phyloP scores from a whole-genome alignment of 306 rosid genomes.

The Citrullus colocynthis region DNA sequence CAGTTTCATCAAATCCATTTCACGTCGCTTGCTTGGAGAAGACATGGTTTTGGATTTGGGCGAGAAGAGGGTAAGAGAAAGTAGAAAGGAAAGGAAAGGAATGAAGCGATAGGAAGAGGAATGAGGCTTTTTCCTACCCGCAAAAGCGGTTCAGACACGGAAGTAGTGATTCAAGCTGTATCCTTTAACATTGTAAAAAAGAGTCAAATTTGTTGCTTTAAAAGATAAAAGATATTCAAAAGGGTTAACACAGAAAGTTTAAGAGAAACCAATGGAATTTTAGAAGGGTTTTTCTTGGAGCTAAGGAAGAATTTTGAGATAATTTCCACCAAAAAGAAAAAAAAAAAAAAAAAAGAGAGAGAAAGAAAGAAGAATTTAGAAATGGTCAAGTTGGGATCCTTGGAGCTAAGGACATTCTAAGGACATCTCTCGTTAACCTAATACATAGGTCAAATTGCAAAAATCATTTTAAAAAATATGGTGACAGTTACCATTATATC shows the following conservation, averaged over 20 bases:
- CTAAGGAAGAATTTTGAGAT: not conserved
- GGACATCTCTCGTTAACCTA: too few relatives aligned
- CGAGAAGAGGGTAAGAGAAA: not conserved
- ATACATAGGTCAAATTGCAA: too few relatives aligned
- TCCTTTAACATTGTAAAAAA: not conserved
- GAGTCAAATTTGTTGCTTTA: not conserved
- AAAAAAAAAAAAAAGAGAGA: too few relatives aligned
- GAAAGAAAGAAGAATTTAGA: not conserved
- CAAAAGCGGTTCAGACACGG: slow-evolving; percentile 13
- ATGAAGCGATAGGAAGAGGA: not conserved
- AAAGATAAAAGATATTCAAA: not conserved
- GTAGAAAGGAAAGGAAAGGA: not conserved
- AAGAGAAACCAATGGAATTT: not conserved
- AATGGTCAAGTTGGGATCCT: not conserved
- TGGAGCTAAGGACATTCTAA: not conserved
- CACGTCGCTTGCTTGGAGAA: slow-evolving; percentile 80
- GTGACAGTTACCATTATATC: too few relatives aligned
- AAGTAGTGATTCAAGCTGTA: not conserved
- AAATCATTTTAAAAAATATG: too few relatives aligned
- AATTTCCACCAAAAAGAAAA: too few relatives aligned
- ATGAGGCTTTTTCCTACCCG: not conserved
- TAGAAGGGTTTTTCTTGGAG: not conserved
- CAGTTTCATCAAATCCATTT: slow-evolving; percentile 94
- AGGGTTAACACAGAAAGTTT: not conserved
- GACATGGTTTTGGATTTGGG: slow-evolving; percentile 33